Conservation (phyloP, 176 grass and related monocot genomes). For the Triticum dicoccoides region DNA sequence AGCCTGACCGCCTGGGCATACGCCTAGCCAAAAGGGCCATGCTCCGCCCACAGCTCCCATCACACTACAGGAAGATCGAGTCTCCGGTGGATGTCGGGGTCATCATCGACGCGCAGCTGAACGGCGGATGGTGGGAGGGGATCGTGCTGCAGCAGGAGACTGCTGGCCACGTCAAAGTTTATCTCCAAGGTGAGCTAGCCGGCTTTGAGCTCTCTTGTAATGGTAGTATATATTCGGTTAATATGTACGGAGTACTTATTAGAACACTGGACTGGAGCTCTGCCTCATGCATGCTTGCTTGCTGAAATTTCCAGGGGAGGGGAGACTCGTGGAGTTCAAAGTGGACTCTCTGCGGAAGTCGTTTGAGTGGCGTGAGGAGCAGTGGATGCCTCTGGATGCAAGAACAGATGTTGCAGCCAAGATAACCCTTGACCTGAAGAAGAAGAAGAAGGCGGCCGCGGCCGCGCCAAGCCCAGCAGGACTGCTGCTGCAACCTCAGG, state of each 20-base stretch:
- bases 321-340: slow-evolving; percentile 17
- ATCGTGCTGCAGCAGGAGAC: slow-evolving; percentile 37
- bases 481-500: background rate
- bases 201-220: background rate
- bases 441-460: background rate
- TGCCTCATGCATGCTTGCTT: background rate
- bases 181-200: slow-evolving; percentile 53
- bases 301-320: slow-evolving; percentile 40
- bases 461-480: background rate
- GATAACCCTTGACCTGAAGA: too few relatives aligned
- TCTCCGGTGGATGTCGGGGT: slow-evolving; percentile 19
- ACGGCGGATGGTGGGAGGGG: slow-evolving; percentile 76
- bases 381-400: slow-evolving; percentile 37
- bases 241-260: background rate
- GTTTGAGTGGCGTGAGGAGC: slow-evolving; percentile 46
- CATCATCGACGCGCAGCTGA: slow-evolving; percentile 47
- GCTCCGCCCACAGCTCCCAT: slow-evolving; percentile 34
- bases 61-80: background rate
- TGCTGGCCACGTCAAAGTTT: slow-evolving; percentile 27
- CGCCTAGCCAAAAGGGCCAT: slow-evolving; percentile 39
- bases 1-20: slow-evolving; percentile 39
- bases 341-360: slow-evolving; percentile 39
- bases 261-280: background rate
- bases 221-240: too few relatives aligned
- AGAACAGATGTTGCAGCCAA: slow-evolving; percentile 34